A percentile compares a stretch with the other conserved stretches of the same genome.
These are phyloP conservation scores for Galerina marginata DNA, from an alignment of 768 basidiomycete genomes.

Conservation along the genomic window DNA sequence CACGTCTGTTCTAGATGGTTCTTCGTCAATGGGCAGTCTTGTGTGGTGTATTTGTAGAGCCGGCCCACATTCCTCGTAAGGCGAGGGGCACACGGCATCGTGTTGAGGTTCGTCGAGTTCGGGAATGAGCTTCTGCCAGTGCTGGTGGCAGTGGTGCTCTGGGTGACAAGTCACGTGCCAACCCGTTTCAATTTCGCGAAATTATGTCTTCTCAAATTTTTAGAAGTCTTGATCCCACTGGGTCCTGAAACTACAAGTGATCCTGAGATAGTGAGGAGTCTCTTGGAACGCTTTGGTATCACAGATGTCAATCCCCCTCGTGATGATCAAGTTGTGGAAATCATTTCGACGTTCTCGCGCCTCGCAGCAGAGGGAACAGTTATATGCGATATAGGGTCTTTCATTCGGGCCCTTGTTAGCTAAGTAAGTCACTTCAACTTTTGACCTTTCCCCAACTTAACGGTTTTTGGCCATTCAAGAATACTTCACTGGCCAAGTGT, in stretches of 20 bases:
- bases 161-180: too few species aligned
- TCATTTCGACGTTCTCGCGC: constrained; percentile 69
- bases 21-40: too few species aligned
- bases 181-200: too few species aligned
- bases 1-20: too few species aligned
- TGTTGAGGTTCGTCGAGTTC: too few species aligned
- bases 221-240: constrained; percentile 77
- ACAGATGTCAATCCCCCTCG: constrained; percentile 73
- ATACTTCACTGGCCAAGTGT: constrained; percentile 80
- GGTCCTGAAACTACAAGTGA: constrained; percentile 83
- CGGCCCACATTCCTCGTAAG: too few species aligned
- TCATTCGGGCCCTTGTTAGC: constrained; percentile 74
- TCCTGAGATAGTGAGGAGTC: constrained; percentile 67
- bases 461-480: constrained; percentile 44
- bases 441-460: neutral
- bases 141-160: too few species aligned
- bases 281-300: constrained; percentile 78
- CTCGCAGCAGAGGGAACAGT: constrained; percentile 74
- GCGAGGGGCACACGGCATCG: too few species aligned
- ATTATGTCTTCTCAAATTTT: too few species aligned
- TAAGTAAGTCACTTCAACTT: constrained; percentile 58
- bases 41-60: too few species aligned
- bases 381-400: constrained; percentile 75
- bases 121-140: too few species aligned
- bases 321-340: constrained; percentile 73